A percentile compares a stretch with the other conserved stretches of the same genome.
These are phyloP conservation scores for Coemansia sp. DNA, from an alignment of 192 early-diverging fungal species.

Conservation along the genomic window DNA sequence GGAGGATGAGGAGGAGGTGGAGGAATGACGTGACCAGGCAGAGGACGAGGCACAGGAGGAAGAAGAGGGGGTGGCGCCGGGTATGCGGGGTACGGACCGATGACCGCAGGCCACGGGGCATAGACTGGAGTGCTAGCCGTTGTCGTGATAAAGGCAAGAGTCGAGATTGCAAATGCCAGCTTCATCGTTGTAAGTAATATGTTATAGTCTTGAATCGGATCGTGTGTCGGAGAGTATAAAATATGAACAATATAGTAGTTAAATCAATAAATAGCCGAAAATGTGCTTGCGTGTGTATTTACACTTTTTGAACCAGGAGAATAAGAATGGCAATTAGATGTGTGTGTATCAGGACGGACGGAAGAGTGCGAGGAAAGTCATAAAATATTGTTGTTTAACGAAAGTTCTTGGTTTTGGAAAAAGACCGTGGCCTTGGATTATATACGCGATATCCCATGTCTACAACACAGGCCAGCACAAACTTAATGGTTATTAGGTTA, in stretches of 20 bases:
- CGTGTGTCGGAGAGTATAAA: no score
- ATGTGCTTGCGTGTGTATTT: not conserved
- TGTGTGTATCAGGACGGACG: no score
- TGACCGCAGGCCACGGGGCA: conserved; percentile 33
- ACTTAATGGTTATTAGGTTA: no score
- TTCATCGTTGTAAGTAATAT: conserved; percentile 17
- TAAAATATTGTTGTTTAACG: no score
- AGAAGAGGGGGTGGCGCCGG: conserved; percentile 3
- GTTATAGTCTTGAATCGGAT: not conserved
- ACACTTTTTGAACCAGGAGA: no score
- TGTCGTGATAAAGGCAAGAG: conserved; percentile 24
- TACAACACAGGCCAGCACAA: no score
- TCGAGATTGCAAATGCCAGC: conserved; percentile 32
- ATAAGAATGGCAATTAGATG: no score
- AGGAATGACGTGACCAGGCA: conserved; percentile 8
- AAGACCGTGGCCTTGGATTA: no score
- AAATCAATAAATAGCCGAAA: not conserved
- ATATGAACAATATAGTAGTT: no score
- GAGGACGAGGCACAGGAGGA: conserved; percentile 9
- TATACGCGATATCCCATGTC: no score
- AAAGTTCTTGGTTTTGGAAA: no score
- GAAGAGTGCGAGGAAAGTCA: no score
- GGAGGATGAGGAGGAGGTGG: conserved; percentile 9
- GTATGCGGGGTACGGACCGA: conserved; percentile 17
- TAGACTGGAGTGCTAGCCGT: conserved; percentile 12